Percentiles rank a stretch among this genome's conserved stretches.
These are phyloP conservation scores for Chenopodium berlandieri DNA, from an alignment of 148 eudicot genomes.

Conservation along the genomic window DNA sequence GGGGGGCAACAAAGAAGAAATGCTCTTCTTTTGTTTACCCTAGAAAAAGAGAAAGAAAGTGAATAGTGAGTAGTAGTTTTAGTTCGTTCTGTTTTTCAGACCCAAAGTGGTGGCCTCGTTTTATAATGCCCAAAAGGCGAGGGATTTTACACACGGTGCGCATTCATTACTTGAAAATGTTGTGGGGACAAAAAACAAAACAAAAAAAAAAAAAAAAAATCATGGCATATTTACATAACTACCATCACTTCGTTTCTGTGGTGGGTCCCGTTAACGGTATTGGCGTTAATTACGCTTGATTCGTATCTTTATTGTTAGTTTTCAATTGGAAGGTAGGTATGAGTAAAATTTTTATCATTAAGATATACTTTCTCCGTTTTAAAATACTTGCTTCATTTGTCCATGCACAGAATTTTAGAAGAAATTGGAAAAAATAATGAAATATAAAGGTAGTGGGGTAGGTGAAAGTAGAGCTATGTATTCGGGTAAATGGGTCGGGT, in stretches of 20 bases:
- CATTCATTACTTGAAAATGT: not conserved
- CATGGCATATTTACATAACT: conserved; percentile 27
- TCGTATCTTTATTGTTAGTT: conserved; percentile 13
- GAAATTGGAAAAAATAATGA: too few species aligned
- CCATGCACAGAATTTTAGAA: too few species aligned
- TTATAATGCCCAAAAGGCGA: conserved; percentile 19
- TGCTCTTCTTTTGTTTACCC: too few species aligned
- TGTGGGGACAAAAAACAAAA: not conserved
- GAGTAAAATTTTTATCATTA: too few species aligned
- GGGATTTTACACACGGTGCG: not conserved
- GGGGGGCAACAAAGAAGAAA: conserved; percentile 8
- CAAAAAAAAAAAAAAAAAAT: not conserved
- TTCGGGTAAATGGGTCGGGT: too few species aligned
- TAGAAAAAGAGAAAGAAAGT: not conserved
- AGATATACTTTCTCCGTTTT: too few species aligned
- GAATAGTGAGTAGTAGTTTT: not conserved
- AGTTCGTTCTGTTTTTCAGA: conserved; percentile 1
- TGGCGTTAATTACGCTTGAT: conserved; percentile 41
- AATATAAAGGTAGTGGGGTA: too few species aligned
- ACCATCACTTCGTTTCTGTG: conserved; percentile 16
- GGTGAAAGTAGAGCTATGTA: too few species aligned
- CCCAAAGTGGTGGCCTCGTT: conserved; percentile 4
- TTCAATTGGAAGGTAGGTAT: not conserved
- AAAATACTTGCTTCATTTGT: too few species aligned
- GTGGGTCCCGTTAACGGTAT: conserved; percentile 40